Base-by-base conservation (phyloP, 768 basidiomycete species). In the Podaxis sp. region DNA sequence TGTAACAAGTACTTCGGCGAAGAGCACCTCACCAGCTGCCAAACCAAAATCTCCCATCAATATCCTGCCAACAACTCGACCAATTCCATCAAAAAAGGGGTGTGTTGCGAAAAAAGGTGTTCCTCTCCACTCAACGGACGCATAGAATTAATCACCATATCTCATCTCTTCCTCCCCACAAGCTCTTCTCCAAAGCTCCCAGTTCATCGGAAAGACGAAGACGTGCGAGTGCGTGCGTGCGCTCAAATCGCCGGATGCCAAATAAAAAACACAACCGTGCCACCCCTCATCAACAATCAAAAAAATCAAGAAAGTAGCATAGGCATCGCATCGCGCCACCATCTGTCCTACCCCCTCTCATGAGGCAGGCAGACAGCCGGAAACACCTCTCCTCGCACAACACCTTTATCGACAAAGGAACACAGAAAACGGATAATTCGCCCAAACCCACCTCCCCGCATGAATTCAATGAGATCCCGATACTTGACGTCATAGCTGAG, bases 371-470 rank as follows among this genome's bases (percentile, higher is more conserved):
- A 46, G n/a, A 46, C 44, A 17, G 7, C 17, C 44, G n/a, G 15
- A 20, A 46, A 46, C 44, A 46, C 48, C 24, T 56, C 64, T 53
- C 63, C 58, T 57, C 44, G n/a, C 44, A 20, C 44, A 46, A 46
- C 44, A 46, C 44, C 44, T 50, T 44, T 56, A 59, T 37, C 44
- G 66, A 70, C 73, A 67, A 64, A 73, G 60, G 62, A 76, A 72
- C 78, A 73, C 77, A 73, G 66, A 76, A 71, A 79, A 74, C 78
- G 76, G 84, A 86, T 79, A 87, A 77, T 73, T 72, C 83, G 49
- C 88, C 87, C 86, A 87, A 80, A 95, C 96, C 90, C 93, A 97
- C 96, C 95, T 95, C 93, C 93, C 90, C 93, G 86, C 95, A 97
- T 96, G 76, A 97, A 98, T 88, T 98, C 95, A 87, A 96, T 95